Base-by-base conservation (phyloP, 257 asterid species). In the Nicotiana paniculata region DNA sequence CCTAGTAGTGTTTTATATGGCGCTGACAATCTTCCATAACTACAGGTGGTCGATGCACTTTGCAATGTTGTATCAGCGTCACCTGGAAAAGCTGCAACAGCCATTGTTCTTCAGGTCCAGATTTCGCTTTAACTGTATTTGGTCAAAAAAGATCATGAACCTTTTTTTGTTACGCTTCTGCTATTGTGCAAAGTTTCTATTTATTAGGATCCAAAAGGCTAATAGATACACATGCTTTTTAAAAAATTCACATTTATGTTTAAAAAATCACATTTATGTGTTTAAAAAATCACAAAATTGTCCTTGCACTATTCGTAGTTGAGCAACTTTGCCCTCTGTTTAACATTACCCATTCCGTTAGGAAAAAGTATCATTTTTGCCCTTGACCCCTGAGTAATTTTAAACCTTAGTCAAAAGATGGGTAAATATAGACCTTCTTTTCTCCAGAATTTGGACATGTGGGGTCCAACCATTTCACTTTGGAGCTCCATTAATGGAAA, bases 31-130 rank as follows among this genome's bases (percentile, higher is more conserved):
- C 26, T 1, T 75, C 43, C 63, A 51, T 48, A 51, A 75, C 53
- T 89, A 69, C 90, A 94, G 99, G 98, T 96, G 78, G 97, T 96
- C 69, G 98, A 94, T 85, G 98, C 99, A 43, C 91, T 96, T 74
- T 94, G 98, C 93, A 94, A 94, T 85, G 98, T 94, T 48, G 98
- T 94, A 64, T 88, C 97, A 68, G 97, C 99, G 57, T 88, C 96
- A 65, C 99, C 99, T 35, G 97, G 98, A 33, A 96, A 96, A 89
- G 99, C 98, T 86, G 93, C 99, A 76, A 89, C 99, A 48, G 98
- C 99, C 69, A 95, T 96, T 77, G 95, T 96, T 86, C 99, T 94
- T 87, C 99, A 96, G 99, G 99, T 96, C 86, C 85, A 84, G 88
- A 91, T 87, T 91, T 88, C 87, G 92, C 83, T 86, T 86, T 85